Conservation (phyloP, 139 green algal species). For the Raphidocelis subcapitata region DNA sequence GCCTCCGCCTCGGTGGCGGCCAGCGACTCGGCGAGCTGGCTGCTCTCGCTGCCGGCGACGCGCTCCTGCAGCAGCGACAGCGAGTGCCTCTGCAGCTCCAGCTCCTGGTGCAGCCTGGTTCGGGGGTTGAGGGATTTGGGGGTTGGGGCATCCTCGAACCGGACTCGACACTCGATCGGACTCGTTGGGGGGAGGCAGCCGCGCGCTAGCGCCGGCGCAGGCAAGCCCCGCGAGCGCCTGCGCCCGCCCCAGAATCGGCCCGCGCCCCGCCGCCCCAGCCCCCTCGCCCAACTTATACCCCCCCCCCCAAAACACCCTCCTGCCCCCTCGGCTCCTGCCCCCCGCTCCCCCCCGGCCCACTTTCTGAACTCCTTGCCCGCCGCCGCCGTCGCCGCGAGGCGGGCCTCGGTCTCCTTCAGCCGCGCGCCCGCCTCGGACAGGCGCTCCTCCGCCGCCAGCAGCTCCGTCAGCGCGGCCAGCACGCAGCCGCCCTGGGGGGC, state of each 20-base stretch:
- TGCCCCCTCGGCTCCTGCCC: too few species aligned
- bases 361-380: slow-evolving; percentile 54
- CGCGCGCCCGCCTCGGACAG: slow-evolving; percentile 40
- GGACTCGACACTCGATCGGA: too few species aligned
- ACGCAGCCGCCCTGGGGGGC: slow-evolving; percentile 26
- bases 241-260: too few species aligned
- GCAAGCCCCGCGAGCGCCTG: too few species aligned
- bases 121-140: too few species aligned
- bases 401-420: slow-evolving; percentile 33
- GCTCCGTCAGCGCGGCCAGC: slow-evolving; percentile 67
- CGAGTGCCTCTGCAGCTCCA: slow-evolving; percentile 73
- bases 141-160: too few species aligned
- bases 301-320: too few species aligned
- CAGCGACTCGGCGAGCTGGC: slow-evolving; percentile 66
- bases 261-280: too few species aligned
- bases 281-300: too few species aligned
- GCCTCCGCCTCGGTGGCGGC: slow-evolving; percentile 58
- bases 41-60: slow-evolving; percentile 59
- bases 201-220: too few species aligned
- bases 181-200: too few species aligned
- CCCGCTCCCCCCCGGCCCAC: slow-evolving; percentile 20
- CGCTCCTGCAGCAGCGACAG: slow-evolving; percentile 72
- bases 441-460: slow-evolving; percentile 58
- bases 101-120: slow-evolving; percentile 67
- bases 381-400: slow-evolving; percentile 36